Evolutionary conservation across 2,329 filamentous ascomycete genomes (phyloP), one percentile per base, ranked within the genome.

Genomic region (Alternaria triticina): DNA sequence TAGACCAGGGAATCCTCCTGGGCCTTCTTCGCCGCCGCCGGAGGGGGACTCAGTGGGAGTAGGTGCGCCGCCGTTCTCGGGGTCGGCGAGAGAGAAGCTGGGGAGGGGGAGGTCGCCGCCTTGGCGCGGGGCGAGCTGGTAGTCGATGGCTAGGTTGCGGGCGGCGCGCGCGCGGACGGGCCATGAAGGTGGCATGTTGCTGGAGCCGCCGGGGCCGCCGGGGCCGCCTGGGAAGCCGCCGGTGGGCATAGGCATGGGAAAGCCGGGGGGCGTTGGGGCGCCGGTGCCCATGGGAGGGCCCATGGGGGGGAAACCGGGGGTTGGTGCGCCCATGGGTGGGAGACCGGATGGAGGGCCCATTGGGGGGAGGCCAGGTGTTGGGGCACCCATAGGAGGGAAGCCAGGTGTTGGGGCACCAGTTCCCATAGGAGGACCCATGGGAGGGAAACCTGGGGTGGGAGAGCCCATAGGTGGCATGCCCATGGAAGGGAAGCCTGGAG

Each of bases 81-180:
- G 65, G 10, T 68, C 64, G 25, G 62, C 36, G 5, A 67, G 40
- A n/a, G 59, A 64, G 58, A 70, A 69, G 15, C 50, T 52, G 4
- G 68, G 68, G 6, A 70, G 63, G 15, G 63, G 17, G 7, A 59
- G 40, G 47, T 36, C 13, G 22, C 20, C 43, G 5, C 47, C 59
- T 60, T 67, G 66, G 30, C 64, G 58, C 45, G 69, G 65, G 10
- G 67, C 69, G 25, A 70, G 67, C 28, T 64, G 57, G 50, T 69
- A 70, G 62, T 70, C 63, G 52, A 70, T 59, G 12, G 62, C 61
- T 10, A 70, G 49, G 11, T 52, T 52, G 20, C 30, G 49, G 28
- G 9, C 36, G 36, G 36, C 25, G 49, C 36, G 45, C 45, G 25
- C 44, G 28, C 45, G 59, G 30, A 25, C 20, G 17, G 13, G 28